Conservation (phyloP, 192 early-diverging fungal genomes). For the Lobosporangium transversale region DNA sequence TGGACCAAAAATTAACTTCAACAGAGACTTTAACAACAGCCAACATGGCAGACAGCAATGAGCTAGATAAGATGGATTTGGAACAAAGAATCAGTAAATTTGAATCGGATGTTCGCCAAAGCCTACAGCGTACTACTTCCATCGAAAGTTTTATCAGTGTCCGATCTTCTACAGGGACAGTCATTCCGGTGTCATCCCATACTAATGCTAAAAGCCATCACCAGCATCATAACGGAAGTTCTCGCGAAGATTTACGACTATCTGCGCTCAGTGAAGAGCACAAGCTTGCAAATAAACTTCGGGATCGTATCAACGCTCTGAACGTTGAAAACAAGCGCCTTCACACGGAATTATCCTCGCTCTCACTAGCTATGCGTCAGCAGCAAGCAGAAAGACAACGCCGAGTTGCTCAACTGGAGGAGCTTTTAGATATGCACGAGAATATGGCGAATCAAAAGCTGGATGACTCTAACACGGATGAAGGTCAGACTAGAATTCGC, state of each 20-base stretch:
- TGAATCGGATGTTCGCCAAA: constrained; percentile 48
- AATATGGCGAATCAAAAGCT: constrained; percentile 12
- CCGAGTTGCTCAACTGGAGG: constrained; percentile 34
- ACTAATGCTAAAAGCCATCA: no score
- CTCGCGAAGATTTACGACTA: constrained; percentile 27
- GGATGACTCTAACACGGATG: constrained; percentile 40
- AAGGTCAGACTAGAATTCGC: constrained; percentile 38
- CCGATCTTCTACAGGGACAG: constrained; percentile 39
- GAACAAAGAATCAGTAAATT: constrained; percentile 45
- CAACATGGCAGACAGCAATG: constrained; percentile 8
- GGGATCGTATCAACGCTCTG: constrained; percentile 40
- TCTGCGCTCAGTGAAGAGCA: constrained; percentile 36
- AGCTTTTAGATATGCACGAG: constrained; percentile 46
- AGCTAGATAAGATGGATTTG: constrained; percentile 36
- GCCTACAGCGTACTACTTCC: constrained; percentile 22
- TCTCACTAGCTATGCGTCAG: constrained; percentile 25
- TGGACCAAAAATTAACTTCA: constrained; percentile 41
- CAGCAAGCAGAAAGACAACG: constrained; percentile 46
- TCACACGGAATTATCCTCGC: constrained; percentile 23
- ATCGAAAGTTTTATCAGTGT: constrained; percentile 44
- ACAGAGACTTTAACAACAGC: constrained; percentile 40
- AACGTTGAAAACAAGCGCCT: constrained; percentile 48
- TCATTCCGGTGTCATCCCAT: constrained; percentile 26
- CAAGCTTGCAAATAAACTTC: constrained; percentile 35
- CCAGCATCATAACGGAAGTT: constrained; percentile 22